Percentiles rank a stretch among this genome's conserved stretches.
phyloP scores from a whole-genome alignment of 140 eudicot species.

The Ambrosia hybrid region DNA sequence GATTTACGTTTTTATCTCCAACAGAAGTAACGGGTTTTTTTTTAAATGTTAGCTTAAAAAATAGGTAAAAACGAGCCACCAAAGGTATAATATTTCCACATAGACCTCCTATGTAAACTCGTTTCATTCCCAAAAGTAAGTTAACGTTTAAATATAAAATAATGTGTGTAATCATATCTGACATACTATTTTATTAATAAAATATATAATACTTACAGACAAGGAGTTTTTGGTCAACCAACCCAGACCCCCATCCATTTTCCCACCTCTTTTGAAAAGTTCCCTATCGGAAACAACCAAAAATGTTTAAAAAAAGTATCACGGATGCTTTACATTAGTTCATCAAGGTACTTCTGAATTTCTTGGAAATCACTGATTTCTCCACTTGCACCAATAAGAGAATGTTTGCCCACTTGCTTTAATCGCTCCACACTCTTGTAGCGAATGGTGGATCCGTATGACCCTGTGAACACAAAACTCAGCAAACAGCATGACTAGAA shows the following conservation, averaged over 20 bases:
- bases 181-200: not conserved
- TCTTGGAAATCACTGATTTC: conserved; percentile 98
- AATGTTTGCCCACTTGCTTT: conserved; percentile 86
- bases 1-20: not conserved
- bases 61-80: not conserved
- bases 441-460: conserved; percentile 91
- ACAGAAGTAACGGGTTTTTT: too few relatives aligned
- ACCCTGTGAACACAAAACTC: conserved; percentile 45
- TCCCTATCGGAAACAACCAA: conserved; percentile 6
- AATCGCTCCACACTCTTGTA: conserved; percentile 84
- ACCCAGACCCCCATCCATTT: not conserved
- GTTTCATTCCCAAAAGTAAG: not conserved
- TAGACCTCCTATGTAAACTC: not conserved
- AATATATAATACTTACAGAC: not conserved
- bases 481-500: not conserved
- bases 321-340: conserved; percentile 59
- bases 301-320: not conserved
- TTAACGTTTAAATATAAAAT: not conserved
- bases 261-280: not conserved
- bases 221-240: not conserved
- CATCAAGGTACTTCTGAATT: conserved; percentile 66
- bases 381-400: conserved; percentile 94
- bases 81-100: not conserved
- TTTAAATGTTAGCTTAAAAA: too few relatives aligned
- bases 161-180: not conserved